A percentile compares a stretch with the other conserved stretches of the same genome.
Evolutionary conservation across 768 basidiomycete species (phyloP).

Genomic region (Lentinula boryana): DNA sequence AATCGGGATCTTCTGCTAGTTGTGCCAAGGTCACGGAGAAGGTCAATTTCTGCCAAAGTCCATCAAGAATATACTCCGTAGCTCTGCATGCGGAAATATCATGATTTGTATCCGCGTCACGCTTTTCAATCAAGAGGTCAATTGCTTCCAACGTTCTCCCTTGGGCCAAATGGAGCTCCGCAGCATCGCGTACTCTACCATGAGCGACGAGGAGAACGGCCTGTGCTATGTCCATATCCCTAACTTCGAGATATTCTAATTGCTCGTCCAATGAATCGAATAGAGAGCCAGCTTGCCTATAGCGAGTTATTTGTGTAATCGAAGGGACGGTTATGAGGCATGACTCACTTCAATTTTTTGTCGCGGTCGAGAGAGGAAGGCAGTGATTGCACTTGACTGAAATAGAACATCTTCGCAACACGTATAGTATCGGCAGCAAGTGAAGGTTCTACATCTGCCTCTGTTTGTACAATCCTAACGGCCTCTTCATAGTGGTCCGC

Average conservation of each 20-base stretch:
- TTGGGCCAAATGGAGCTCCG: conserved; percentile 42
- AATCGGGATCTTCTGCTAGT: conserved; percentile 7
- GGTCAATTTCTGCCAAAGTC: conserved; percentile 39
- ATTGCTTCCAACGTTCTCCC: conserved; percentile 44
- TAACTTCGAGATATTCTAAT: conserved; percentile 51
- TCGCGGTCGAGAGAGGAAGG: conserved; percentile 5
- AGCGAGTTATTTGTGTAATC: not conserved
- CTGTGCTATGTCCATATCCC: conserved; percentile 43
- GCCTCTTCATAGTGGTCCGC: conserved; percentile 49
- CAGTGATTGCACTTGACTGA: conserved; percentile 19
- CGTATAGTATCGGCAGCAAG: conserved; percentile 31
- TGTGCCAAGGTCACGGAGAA: conserved; percentile 25
- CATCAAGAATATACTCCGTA: conserved; percentile 30
- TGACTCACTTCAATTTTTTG: conserved; percentile 19
- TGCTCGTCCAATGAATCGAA: conserved; percentile 48
- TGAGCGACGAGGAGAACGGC: conserved; percentile 36
- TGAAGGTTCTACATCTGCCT: conserved; percentile 24
- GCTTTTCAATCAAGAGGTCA: conserved; percentile 27
- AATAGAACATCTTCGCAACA: conserved; percentile 41
- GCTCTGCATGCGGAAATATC: conserved; percentile 26
- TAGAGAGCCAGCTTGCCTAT: conserved; percentile 40
- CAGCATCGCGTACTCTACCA: conserved; percentile 42
- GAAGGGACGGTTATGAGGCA: not conserved
- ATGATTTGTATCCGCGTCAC: conserved; percentile 16
- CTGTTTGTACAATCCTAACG: conserved; percentile 32